A percentile compares a stretch with the other conserved stretches of the same genome.
Evolutionary conservation across 345 rosid genomes (phyloP).

Genomic region (Syzygium jambos): DNA sequence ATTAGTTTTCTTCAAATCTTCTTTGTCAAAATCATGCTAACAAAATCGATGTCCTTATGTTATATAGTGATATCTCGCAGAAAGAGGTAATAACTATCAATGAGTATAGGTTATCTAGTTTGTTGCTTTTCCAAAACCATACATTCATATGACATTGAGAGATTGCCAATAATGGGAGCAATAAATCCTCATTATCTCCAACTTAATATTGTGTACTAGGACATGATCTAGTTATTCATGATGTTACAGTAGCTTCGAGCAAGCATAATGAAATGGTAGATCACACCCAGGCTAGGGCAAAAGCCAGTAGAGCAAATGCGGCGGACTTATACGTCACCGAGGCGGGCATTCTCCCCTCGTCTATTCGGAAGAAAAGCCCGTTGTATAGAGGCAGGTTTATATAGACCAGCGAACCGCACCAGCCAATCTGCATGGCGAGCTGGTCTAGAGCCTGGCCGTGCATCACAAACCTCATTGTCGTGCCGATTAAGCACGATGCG

Average conservation of each 20-base stretch:
- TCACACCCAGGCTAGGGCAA: conserved; percentile 4
- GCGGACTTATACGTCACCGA: conserved; percentile 9
- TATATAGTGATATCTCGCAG: too few species aligned
- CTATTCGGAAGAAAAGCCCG: conserved; percentile 26
- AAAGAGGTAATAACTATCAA: too few species aligned
- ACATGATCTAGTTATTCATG: not conserved
- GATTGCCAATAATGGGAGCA: not conserved
- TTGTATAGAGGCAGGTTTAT: conserved; percentile 29
- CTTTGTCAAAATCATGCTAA: too few species aligned
- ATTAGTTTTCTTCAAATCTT: not conserved
- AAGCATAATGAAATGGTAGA: not conserved
- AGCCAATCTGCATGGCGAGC: conserved; percentile 22
- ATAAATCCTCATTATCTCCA: not conserved
- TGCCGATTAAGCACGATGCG: conserved; percentile 11
- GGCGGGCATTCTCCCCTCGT: conserved; percentile 29
- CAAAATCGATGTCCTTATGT: too few species aligned
- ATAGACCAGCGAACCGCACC: conserved; percentile 14
- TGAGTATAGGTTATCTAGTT: not conserved
- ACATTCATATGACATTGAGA: not conserved
- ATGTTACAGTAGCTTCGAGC: not conserved
- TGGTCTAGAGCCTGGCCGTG: not conserved
- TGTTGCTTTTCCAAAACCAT: not conserved
- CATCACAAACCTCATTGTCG: conserved; percentile 3
- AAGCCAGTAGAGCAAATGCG: conserved; percentile 13
- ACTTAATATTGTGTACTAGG: not conserved